Conservation (phyloP, 1,284 basidiomycete genomes). For the Chalciporus sp. region DNA sequence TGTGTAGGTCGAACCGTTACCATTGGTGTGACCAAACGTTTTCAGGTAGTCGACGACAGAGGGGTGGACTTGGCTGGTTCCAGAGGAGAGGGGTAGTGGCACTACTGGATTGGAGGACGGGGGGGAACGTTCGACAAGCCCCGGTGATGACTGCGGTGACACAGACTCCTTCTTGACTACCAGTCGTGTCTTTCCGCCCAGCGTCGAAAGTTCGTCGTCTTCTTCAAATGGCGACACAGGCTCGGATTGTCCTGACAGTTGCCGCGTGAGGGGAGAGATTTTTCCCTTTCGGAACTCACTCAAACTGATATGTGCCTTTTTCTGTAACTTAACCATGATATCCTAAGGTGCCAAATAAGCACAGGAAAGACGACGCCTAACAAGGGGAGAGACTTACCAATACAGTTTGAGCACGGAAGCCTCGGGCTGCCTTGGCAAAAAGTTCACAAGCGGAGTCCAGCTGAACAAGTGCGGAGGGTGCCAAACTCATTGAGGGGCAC, state of each 20-base stretch:
- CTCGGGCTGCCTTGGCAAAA: constrained; percentile 68
- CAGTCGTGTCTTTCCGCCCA: constrained; percentile 72
- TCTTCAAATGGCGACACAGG: constrained; percentile 54
- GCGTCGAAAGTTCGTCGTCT: constrained; percentile 68
- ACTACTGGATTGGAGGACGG: constrained; percentile 66
- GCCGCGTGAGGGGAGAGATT: constrained; percentile 47
- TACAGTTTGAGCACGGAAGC: constrained; percentile 69
- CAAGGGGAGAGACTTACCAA: constrained; percentile 47
- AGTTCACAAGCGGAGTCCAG: constrained; percentile 78
- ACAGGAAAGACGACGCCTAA: background rate
- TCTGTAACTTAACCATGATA: constrained; percentile 47
- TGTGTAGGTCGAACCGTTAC: constrained; percentile 26
- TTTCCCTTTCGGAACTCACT: constrained; percentile 64
- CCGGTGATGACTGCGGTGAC: constrained; percentile 52
- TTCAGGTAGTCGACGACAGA: constrained; percentile 66
- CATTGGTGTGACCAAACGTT: constrained; percentile 51
- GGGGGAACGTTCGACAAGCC: constrained; percentile 64
- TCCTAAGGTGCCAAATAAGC: constrained; percentile 33
- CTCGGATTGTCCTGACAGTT: constrained; percentile 43
- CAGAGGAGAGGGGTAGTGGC: constrained; percentile 52
- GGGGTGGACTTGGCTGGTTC: constrained; percentile 51
- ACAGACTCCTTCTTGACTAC: constrained; percentile 62
- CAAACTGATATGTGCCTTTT: constrained; percentile 67
- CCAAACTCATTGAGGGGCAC: constrained; percentile 79
- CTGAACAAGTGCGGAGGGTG: constrained; percentile 75